Evolutionary conservation across 345 rosid species (phyloP), one percentile per base, ranked within the genome.

Genomic region (Eucalyptus urophylla): DNA sequence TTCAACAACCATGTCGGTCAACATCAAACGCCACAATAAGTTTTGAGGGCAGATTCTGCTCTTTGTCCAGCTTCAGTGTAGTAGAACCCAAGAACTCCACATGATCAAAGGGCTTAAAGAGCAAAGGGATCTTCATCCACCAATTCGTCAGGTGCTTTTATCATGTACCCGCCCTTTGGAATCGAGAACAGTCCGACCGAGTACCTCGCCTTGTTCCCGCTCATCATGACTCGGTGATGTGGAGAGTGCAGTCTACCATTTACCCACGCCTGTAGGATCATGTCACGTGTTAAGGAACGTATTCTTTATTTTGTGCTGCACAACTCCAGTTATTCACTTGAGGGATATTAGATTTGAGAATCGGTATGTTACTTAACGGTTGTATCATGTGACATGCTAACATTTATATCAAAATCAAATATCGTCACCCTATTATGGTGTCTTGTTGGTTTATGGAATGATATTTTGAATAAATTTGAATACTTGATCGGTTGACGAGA

Each of bases 161-260:
- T 62, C 8, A 90, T 27, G 69, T 90, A 90, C 19, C 95, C 95
- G 21, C 90, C 93, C 92, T 92, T 95, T 0, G 95, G 96, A 15
- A 93, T 86, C 22, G 97, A 94, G 92, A 95, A 95, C 87, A 95
- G 58, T 56, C 96, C 97, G 3, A 92, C 87, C 0, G 96, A 94
- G 89, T 95, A 95, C 87, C 97, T 93, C 2, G 96, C 87, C 49
- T 91, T 90, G 51, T 92, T 90, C 92, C 97, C 97, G 2, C 80
- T 92, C 96, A 94, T 95, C 99, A 95, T 94, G 14, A 95, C 98
- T 3, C 97, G 94, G 76, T 96, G 99, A 83, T 88, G 51, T 3
- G 98, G 91, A 87, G 96, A 94, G 91, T 95, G 89, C 47, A 96
- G 33, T 86, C 93, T 87, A 27, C 96, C 99, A 81, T 96, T 96